Evolutionary conservation across 2,329 filamentous ascomycete species (phyloP).

Genomic region (Alternaria sp.): DNA sequence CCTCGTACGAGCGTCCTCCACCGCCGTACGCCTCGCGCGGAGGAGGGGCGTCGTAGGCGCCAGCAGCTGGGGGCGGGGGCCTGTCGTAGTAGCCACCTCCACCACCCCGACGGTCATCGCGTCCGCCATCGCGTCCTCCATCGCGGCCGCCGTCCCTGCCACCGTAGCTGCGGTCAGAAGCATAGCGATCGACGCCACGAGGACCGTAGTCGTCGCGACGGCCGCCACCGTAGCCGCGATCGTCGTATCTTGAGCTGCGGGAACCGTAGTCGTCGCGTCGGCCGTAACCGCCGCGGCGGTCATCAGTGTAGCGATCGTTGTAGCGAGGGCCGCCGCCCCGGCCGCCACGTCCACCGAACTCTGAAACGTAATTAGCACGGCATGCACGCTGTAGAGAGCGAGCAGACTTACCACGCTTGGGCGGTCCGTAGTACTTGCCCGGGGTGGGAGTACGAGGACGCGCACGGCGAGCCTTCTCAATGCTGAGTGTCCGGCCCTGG

Average conservation of each 20-base stretch:
- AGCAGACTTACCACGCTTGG: constrained; percentile 81
- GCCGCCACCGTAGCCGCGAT: constrained; percentile 63
- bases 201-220: constrained; percentile 52
- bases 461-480: constrained; percentile 96
- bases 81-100: constrained; percentile 64
- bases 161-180: constrained; percentile 63
- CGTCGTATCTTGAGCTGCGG: constrained; percentile 47
- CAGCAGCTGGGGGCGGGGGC: constrained; percentile 52
- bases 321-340: constrained; percentile 58
- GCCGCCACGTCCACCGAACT: constrained; percentile 53
- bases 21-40: constrained; percentile 46
- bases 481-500: constrained; percentile 94
- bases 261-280: constrained; percentile 57
- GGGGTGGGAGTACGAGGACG: constrained; percentile 95
- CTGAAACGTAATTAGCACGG: constrained; percentile 38
- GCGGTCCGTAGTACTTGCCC: constrained; percentile 98
- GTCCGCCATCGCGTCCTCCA: constrained; percentile 51
- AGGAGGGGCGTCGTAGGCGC: constrained; percentile 45
- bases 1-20: constrained; percentile 51
- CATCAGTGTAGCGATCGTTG: constrained; percentile 55
- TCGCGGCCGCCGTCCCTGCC: constrained; percentile 62
- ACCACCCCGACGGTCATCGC: constrained; percentile 59
- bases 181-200: constrained; percentile 59
- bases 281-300: constrained; percentile 54
- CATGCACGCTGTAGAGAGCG: background rate